Conservation (phyloP, 108 stramenopile genomes). For the Nitzschia sp. region DNA sequence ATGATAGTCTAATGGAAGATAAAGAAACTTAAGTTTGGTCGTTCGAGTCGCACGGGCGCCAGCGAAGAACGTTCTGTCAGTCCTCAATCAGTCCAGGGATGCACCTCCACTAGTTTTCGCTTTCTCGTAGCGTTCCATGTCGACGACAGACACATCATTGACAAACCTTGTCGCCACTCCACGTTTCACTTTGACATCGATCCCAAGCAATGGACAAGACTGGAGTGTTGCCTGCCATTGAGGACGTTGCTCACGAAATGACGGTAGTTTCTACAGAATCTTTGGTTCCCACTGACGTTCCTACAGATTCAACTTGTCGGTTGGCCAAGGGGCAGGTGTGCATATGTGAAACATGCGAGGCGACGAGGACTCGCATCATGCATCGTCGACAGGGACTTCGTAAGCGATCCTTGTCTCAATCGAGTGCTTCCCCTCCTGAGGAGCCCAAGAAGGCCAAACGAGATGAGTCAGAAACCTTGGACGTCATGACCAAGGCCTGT, state of each 20-base stretch:
- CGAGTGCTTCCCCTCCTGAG: slow-evolving; percentile 1
- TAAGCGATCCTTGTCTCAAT: slow-evolving; percentile 14
- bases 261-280: slow-evolving; percentile 31
- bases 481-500: slow-evolving; percentile 83
- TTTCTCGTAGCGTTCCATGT: no score
- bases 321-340: slow-evolving; percentile 40
- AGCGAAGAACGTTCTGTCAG: no score
- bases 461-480: slow-evolving; percentile 36
- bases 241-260: slow-evolving; percentile 7
- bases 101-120: no score
- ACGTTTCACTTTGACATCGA: no score
- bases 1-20: slow-evolving; percentile 50
- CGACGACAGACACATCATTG: no score
- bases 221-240: no score
- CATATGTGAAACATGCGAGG: slow-evolving; percentile 49
- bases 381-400: slow-evolving; percentile 18
- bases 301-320: slow-evolving; percentile 16
- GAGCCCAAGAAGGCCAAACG: slow-evolving; percentile 16
- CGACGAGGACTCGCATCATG: slow-evolving; percentile 37
- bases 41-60: no score
- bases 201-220: no score
- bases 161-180: no score
- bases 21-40: neutral
- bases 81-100: no score
- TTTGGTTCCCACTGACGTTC: slow-evolving; percentile 28